phyloP scores from a whole-genome alignment of 345 rosid species.

The Citrus sinensis region DNA sequence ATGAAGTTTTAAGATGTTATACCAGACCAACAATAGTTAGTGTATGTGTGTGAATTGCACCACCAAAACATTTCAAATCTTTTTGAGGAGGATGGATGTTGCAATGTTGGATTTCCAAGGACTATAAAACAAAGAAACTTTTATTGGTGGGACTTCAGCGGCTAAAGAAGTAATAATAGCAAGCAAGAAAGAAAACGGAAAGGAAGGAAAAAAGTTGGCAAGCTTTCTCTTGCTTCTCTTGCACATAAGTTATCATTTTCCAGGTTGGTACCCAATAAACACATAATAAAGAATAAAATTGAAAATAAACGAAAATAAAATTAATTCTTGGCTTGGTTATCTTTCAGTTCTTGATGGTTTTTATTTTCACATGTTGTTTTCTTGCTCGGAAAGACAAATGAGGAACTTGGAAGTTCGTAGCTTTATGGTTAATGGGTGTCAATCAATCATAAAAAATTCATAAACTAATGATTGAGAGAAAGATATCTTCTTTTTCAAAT shows the following conservation, averaged over 20 bases:
- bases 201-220: constrained; percentile 30
- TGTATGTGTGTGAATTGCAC: too few relatives aligned
- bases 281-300: not conserved
- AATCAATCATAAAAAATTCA: constrained; percentile 55
- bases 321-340: constrained; percentile 4
- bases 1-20: too few relatives aligned
- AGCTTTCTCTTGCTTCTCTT: constrained; percentile 40
- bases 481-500: constrained; percentile 37
- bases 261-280: constrained; percentile 27
- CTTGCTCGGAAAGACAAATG: not conserved
- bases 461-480: constrained; percentile 52
- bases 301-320: not conserved
- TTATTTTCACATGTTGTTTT: not conserved
- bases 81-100: not conserved
- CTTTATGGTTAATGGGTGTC: constrained; percentile 56
- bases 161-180: constrained; percentile 36
- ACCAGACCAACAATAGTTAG: too few relatives aligned
- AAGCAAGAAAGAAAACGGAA: constrained; percentile 30
- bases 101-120: constrained; percentile 7
- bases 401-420: constrained; percentile 22
- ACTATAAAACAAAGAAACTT: constrained; percentile 30
- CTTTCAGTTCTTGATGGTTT: not conserved
- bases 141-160: constrained; percentile 27
- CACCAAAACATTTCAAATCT: not conserved
- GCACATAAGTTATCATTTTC: constrained; percentile 22